Conservation (phyloP, 345 rosid genomes). For the Firmiana major region DNA sequence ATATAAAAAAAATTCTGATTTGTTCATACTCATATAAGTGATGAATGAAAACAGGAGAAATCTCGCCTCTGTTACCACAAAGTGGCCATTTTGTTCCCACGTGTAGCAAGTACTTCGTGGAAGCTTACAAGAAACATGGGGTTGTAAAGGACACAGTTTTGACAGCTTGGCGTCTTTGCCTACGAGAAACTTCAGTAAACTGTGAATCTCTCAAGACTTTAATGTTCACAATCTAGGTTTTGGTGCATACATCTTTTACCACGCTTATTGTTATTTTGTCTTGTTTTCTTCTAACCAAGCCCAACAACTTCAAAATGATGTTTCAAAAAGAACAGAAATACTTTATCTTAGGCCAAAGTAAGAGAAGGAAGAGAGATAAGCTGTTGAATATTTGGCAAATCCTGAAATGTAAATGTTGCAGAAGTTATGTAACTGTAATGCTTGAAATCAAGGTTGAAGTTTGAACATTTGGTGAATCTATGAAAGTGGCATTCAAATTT, state of each 20-base stretch:
- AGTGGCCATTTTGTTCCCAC: slow-evolving; percentile 84
- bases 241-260: not conserved
- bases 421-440: not conserved
- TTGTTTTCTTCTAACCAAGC: not conserved
- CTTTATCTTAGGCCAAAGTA: not conserved
- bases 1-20: not conserved
- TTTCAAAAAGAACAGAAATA: not conserved
- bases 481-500: not conserved
- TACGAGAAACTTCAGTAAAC: not conserved
- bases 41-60: slow-evolving; percentile 56
- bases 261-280: not conserved
- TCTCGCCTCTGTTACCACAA: slow-evolving; percentile 70
- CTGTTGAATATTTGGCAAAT: not conserved
- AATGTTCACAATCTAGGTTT: not conserved
- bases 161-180: slow-evolving; percentile 83
- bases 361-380: not conserved
- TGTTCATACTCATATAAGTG: not conserved
- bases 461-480: not conserved
- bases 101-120: slow-evolving; percentile 89
- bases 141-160: slow-evolving; percentile 61
- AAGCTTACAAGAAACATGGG: slow-evolving; percentile 91
- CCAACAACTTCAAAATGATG: not conserved
- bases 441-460: not conserved
- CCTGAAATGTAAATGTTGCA: not conserved
- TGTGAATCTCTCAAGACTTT: not conserved